Base-by-base conservation (phyloP, 2,329 filamentous ascomycete genomes). In the Aspergillus sclerotialis region DNA sequence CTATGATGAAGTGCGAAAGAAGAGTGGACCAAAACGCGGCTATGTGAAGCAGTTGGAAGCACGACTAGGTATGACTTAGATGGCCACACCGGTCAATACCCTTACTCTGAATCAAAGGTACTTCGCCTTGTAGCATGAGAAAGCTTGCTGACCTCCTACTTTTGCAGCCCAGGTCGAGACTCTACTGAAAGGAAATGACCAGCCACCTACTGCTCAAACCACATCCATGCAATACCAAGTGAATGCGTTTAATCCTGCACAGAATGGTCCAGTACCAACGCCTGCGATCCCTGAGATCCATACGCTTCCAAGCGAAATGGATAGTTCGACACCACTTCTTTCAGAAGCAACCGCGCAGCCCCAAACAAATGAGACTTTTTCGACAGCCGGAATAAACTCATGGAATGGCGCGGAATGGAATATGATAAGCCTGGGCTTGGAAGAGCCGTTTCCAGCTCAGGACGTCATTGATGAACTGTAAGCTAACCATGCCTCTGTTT, bases 31-130 rank as follows among this genome's bases (percentile, higher is more conserved):
- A 2, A 94, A 94, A 69, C 76, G 89, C 56, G 89, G 89, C 50
- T 94, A 95, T 58, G 89, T 94, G 42, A 94, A 94, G 69, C 82
- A 88, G 39, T 66, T 96, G 48, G 92, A 96, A 63, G 89, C 93
- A 58, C 78, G 92, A 59, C 67, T 98, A 54, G 89, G 88, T 94
- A 72, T 67, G 83, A 5, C n/a, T 24, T 10, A 32, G 14, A 31
- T 8, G 23, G 11, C 18, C 21, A 30, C 17, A 25, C 29, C 36
- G 16, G 32, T 26, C 13, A 16, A 32, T 39, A 30, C 33, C 24
- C 10, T 28, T 14, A 3, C 13, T n/a, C n/a, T n/a, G n/a, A n/a
- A n/a, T n/a, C n/a, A n/a, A n/a, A n/a, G n/a, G n/a, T n/a, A n/a
- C n/a, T n/a, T n/a, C n/a, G n/a, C n/a, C n/a, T n/a, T n/a, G n/a